Conservation (phyloP, 2,329 filamentous ascomycete species). For the Ophiostoma tasmaniense region DNA sequence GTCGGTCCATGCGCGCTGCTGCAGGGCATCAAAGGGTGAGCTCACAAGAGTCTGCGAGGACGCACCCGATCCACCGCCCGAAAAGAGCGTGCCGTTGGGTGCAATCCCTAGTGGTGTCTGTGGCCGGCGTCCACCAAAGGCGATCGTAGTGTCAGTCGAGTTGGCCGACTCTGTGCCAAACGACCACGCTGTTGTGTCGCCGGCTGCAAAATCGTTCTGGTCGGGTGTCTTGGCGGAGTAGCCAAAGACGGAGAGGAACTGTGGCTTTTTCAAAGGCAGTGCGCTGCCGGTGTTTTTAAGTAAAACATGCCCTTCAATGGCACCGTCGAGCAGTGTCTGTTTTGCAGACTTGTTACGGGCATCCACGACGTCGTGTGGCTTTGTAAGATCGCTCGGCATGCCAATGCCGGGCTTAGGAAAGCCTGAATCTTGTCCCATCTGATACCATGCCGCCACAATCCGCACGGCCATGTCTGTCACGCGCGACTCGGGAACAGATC, state of each 20-base stretch:
- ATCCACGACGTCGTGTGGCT: conserved; percentile 45
- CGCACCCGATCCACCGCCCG: conserved; percentile 31
- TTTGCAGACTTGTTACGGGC: conserved; percentile 41
- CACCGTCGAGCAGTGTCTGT: conserved; percentile 42
- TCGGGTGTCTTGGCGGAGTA: conserved; percentile 48
- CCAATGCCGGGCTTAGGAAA: conserved; percentile 42
- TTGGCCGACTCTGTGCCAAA: conserved; percentile 32
- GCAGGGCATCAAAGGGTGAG: conserved; percentile 48
- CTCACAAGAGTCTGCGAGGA: conserved; percentile 34
- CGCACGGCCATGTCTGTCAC: conserved; percentile 30
- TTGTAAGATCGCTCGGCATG: conserved; percentile 40
- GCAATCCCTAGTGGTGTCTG: conserved; percentile 24
- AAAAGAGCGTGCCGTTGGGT: conserved; percentile 35
- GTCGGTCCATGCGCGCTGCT: conserved; percentile 44
- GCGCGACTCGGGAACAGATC: conserved; percentile 45
- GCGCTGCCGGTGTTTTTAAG: conserved; percentile 51
- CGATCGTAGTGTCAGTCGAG: conserved; percentile 6
- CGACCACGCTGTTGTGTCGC: conserved; percentile 30
- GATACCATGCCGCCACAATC: conserved; percentile 48
- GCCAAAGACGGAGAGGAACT: conserved; percentile 50
- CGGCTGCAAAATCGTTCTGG: conserved; percentile 32
- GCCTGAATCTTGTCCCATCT: conserved; percentile 42
- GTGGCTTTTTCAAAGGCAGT: conserved; percentile 44
- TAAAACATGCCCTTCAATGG: conserved; percentile 55
- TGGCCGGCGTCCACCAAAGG: neutral